phyloP scores from a whole-genome alignment of 179 eudicot genomes.

The Monotropa hypopitys region DNA sequence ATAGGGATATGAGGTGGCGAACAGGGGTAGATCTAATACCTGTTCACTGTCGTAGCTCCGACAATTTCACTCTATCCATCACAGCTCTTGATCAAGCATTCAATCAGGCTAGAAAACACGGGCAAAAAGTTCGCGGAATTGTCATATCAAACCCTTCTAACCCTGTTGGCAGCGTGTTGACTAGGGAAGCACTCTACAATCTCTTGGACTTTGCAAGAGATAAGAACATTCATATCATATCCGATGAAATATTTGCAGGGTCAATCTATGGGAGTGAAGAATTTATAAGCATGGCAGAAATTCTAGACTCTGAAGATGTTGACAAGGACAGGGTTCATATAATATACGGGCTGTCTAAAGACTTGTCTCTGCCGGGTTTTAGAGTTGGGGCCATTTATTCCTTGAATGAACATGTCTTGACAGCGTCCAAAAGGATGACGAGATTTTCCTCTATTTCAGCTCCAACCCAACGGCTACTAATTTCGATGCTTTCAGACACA shows the following conservation, averaged over 20 bases:
- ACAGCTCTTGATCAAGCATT: constrained; percentile 63
- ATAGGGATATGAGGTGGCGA: constrained; percentile 66
- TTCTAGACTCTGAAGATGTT: constrained; percentile 45
- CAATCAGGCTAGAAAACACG: constrained; percentile 69
- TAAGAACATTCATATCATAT: constrained; percentile 75
- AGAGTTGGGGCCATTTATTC: constrained; percentile 70
- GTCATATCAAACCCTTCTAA: constrained; percentile 72
- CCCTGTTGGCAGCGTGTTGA: constrained; percentile 60
- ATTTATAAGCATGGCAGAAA: constrained; percentile 76
- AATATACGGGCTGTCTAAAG: constrained; percentile 68
- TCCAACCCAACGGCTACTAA: constrained; percentile 57
- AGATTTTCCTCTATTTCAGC: constrained; percentile 68
- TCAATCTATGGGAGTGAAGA: constrained; percentile 44
- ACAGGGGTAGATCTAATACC: constrained; percentile 77
- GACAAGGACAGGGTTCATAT: constrained; percentile 68
- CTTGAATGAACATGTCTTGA: constrained; percentile 47
- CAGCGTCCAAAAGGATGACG: constrained; percentile 51
- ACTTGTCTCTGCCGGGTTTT: constrained; percentile 64
- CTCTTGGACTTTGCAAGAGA: constrained; percentile 68
- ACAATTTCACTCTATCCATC: constrained; percentile 46
- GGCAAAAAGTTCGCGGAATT: constrained; percentile 64
- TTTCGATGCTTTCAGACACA: constrained; percentile 63
- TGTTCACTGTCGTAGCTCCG: constrained; percentile 63
- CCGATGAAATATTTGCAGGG: constrained; percentile 65
- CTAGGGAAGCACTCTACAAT: constrained; percentile 37